Percentiles rank a stretch among this genome's conserved stretches.
These are phyloP conservation scores for Luvunga scandens DNA, from an alignment of 345 rosid genomes.

Conservation along the genomic window DNA sequence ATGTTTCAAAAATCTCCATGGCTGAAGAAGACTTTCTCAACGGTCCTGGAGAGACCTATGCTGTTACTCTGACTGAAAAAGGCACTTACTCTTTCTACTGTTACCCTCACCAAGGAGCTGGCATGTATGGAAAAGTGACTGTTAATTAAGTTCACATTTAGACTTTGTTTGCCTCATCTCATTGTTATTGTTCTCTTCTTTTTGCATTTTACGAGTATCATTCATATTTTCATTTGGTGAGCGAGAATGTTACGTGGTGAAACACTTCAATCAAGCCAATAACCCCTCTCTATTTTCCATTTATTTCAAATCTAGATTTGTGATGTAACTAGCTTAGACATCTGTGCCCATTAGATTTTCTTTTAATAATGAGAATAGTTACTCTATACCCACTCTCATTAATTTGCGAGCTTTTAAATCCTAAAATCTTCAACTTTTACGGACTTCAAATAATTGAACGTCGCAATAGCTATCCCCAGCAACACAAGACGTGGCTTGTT, in stretches of 20 bases:
- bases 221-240: neutral
- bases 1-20: constrained; percentile 79
- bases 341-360: neutral
- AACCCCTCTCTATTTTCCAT: constrained; percentile 15
- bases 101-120: constrained; percentile 90
- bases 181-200: neutral
- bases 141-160: constrained; percentile 44
- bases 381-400: neutral
- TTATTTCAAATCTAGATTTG: constrained; percentile 10
- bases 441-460: neutral
- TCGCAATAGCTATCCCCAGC: neutral
- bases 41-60: constrained; percentile 62
- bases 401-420: neutral
- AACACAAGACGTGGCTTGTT: neutral
- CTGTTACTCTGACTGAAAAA: constrained; percentile 65
- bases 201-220: constrained; percentile 12
- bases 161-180: neutral
- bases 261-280: neutral
- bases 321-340: neutral
- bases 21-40: constrained; percentile 61
- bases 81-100: constrained; percentile 81
- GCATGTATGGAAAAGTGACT: constrained; percentile 84
- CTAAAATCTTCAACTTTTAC: neutral
- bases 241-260: constrained; percentile 6
- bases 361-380: neutral